A percentile compares a stretch with the other conserved stretches of the same genome.
These are phyloP conservation scores for Cokeromyces recurvatus DNA, from an alignment of 371 early-diverging fungal species.

Conservation along the genomic window DNA sequence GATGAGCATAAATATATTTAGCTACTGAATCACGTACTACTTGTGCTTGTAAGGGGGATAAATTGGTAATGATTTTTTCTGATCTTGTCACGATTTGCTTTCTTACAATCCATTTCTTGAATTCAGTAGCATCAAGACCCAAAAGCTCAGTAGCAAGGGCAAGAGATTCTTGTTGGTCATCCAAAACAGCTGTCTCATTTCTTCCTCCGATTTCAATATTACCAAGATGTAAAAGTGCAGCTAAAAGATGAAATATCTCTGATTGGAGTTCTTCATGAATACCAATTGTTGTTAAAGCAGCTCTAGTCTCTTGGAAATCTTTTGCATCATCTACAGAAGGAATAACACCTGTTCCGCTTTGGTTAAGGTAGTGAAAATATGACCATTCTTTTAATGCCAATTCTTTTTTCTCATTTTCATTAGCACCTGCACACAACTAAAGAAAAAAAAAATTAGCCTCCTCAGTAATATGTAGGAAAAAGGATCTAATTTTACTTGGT, in stretches of 20 bases:
- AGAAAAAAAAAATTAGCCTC: background rate
- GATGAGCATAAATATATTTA: conserved; percentile 87
- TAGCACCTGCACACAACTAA: conserved; percentile 84
- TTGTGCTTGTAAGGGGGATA: conserved; percentile 71
- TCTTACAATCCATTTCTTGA: conserved; percentile 87
- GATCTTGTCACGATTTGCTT: conserved; percentile 83
- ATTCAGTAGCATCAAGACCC: conserved; percentile 67
- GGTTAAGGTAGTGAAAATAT: conserved; percentile 81
- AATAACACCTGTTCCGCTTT: conserved; percentile 78
- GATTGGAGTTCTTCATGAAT: conserved; percentile 73
- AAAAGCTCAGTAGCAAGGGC: conserved; percentile 64
- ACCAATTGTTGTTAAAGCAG: conserved; percentile 81
- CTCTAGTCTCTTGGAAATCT: conserved; percentile 83
- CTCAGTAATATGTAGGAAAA: background rate
- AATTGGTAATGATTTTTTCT: conserved; percentile 80
- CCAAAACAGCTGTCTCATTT: conserved; percentile 65
- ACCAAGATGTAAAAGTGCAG: conserved; percentile 79
- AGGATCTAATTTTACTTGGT: conserved; percentile 54
- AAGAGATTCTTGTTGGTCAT: conserved; percentile 71
- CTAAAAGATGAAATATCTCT: conserved; percentile 84
- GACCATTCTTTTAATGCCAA: conserved; percentile 70
- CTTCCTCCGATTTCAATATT: conserved; percentile 82
- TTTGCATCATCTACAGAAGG: conserved; percentile 84
- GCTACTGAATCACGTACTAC: conserved; percentile 92
- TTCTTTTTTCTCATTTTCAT: conserved; percentile 71